These are phyloP conservation scores for Manihot esculenta DNA, from an alignment of 441 rosid genomes.

Conservation along the genomic window DNA sequence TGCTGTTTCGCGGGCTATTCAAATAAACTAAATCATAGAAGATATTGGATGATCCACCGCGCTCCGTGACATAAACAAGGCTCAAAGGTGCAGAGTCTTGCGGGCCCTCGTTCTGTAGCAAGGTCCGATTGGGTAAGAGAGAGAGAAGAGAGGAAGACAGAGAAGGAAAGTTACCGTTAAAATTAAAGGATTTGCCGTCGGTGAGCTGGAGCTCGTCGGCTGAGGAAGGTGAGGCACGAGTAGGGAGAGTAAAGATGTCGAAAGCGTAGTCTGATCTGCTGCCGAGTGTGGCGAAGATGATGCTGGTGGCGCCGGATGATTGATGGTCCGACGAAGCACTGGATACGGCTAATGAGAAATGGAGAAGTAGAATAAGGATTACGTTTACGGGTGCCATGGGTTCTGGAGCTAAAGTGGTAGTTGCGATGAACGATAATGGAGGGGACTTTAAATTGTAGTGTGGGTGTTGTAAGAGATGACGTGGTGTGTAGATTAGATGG, in stretches of 20 bases:
- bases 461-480: slow-evolving; percentile 34
- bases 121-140: slow-evolving; percentile 34
- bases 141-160: slow-evolving; percentile 43
- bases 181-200: slow-evolving; percentile 69
- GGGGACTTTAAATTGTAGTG: neutral
- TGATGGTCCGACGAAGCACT: slow-evolving; percentile 22
- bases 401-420: too few species aligned
- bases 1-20: slow-evolving; percentile 14
- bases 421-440: neutral
- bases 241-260: slow-evolving; percentile 64
- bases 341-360: slow-evolving; percentile 10
- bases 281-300: slow-evolving; percentile 71
- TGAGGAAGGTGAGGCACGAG: slow-evolving; percentile 29
- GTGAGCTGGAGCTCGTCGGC: slow-evolving; percentile 54
- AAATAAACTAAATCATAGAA: slow-evolving; percentile 54
- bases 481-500: slow-evolving; percentile 2
- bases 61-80: slow-evolving; percentile 72
- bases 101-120: slow-evolving; percentile 14
- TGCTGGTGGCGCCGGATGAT: slow-evolving; percentile 29
- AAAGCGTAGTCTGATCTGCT: slow-evolving; percentile 59
- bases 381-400: neutral
- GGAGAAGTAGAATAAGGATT: neutral
- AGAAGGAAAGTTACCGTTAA: slow-evolving; percentile 77
- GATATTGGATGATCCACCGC: slow-evolving; percentile 56
- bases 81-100: slow-evolving; percentile 33